Percentiles rank a stretch among this genome's conserved stretches.
These are phyloP conservation scores for Nicotiana undulata DNA, from an alignment of 257 asterid species.

Conservation along the genomic window DNA sequence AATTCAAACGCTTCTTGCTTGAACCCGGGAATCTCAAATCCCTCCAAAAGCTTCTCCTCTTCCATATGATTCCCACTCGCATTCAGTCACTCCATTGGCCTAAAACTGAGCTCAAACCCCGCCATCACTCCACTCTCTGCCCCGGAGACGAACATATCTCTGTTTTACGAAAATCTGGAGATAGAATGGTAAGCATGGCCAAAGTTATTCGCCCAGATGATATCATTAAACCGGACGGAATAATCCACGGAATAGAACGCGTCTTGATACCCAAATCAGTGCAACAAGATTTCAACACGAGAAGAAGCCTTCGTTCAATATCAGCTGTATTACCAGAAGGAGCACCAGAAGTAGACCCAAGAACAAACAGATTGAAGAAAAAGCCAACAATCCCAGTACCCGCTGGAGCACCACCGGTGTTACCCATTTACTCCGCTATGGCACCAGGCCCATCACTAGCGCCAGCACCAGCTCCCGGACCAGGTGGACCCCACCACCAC, in stretches of 20 bases:
- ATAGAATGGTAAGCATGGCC: constrained; percentile 31
- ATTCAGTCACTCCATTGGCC: constrained; percentile 49
- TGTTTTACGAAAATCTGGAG: constrained; percentile 29
- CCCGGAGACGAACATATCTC: constrained; percentile 33
- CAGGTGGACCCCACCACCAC: constrained; percentile 88
- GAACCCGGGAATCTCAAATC: constrained; percentile 81
- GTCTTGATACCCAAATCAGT: constrained; percentile 74
- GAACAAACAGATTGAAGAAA: constrained; percentile 61
- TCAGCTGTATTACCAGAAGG: constrained; percentile 79
- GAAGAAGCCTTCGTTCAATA: constrained; percentile 59
- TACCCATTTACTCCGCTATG: constrained; percentile 62
- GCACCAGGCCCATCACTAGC: constrained; percentile 95
- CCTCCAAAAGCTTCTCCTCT: constrained; percentile 63
- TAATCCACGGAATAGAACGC: constrained; percentile 91
- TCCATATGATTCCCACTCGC: constrained; percentile 81
- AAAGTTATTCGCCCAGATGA: constrained; percentile 46
- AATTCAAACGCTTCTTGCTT: constrained; percentile 67
- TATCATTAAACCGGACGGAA: constrained; percentile 74
- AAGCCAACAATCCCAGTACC: constrained; percentile 35
- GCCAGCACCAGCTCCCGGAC: constrained; percentile 96
- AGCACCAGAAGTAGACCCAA: constrained; percentile 88
- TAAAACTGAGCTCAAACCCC: not conserved
- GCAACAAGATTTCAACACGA: constrained; percentile 66
- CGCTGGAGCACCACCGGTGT: constrained; percentile 62
- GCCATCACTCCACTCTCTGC: constrained; percentile 41